These are phyloP conservation scores for Phytophthora sp. DNA, from an alignment of 352 stramenopile genomes.

Conservation along the genomic window DNA sequence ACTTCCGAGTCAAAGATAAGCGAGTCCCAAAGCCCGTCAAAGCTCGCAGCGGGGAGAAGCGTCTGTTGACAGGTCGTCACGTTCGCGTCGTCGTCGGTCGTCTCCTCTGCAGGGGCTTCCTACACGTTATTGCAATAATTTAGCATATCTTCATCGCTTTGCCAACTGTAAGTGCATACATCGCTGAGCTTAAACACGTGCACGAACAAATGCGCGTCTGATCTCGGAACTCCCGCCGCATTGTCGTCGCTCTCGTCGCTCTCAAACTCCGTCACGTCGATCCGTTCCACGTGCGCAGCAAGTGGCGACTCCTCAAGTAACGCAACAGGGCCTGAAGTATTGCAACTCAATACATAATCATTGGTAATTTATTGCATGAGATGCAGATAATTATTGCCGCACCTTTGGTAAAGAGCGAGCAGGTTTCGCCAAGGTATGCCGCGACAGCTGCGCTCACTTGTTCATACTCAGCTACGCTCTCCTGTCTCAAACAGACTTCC, in stretches of 20 bases:
- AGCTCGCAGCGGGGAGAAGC: slow-evolving; percentile 61
- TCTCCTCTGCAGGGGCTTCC: slow-evolving; percentile 76
- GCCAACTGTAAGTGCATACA: slow-evolving; percentile 24
- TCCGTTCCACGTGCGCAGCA: slow-evolving; percentile 39
- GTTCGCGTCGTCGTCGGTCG: slow-evolving; percentile 80
- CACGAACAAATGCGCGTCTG: slow-evolving; percentile 54
- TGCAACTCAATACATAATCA: neutral
- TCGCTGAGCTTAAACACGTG: slow-evolving; percentile 82
- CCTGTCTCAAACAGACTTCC: slow-evolving; percentile 57
- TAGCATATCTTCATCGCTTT: neutral
- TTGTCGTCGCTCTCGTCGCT: slow-evolving; percentile 18
- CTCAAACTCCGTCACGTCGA: slow-evolving; percentile 54
- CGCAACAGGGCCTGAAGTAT: slow-evolving; percentile 34
- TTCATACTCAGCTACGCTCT: slow-evolving; percentile 52
- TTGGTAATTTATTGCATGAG: neutral
- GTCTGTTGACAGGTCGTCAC: slow-evolving; percentile 83
- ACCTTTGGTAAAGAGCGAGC: slow-evolving; percentile 41
- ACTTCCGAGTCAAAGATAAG: slow-evolving; percentile 86
- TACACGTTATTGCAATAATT: slow-evolving; percentile 37
- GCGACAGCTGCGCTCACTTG: slow-evolving; percentile 35
- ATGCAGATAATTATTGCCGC: neutral
- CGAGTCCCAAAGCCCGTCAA: slow-evolving; percentile 84
- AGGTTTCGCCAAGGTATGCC: slow-evolving; percentile 37
- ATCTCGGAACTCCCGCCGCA: slow-evolving; percentile 28
- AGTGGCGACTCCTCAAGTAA: slow-evolving; percentile 38